These are phyloP conservation scores for Trichoderma sp. DNA, from an alignment of 2,329 filamentous ascomycete genomes.

Conservation along the genomic window DNA sequence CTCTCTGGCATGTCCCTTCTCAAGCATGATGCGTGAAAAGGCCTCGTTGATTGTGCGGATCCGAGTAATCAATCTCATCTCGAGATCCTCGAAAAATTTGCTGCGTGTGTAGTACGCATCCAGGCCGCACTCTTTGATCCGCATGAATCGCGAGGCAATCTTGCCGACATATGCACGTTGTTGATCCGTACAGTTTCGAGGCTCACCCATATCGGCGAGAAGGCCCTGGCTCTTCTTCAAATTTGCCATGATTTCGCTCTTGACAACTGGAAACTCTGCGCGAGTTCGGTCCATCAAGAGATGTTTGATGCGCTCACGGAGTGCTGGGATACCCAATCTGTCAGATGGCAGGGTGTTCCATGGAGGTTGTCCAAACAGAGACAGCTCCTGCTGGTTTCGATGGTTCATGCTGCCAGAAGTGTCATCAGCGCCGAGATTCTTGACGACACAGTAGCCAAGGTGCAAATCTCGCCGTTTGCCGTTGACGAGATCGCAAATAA, in stretches of 20 bases:
- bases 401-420: conserved; percentile 31
- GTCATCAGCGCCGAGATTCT: conserved; percentile 48
- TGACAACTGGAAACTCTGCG: conserved; percentile 38
- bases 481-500: conserved; percentile 41
- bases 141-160: conserved; percentile 34
- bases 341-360: conserved; percentile 36
- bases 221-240: conserved; percentile 20
- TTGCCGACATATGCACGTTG: conserved; percentile 39
- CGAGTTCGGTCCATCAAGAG: conserved; percentile 44
- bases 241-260: conserved; percentile 28
- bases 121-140: conserved; percentile 31
- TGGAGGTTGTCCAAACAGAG: conserved; percentile 38
- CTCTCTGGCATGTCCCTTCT: conserved; percentile 25
- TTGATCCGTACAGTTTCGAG: too few species aligned
- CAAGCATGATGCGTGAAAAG: conserved; percentile 33
- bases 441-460: conserved; percentile 50
- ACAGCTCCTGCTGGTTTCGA: conserved; percentile 33
- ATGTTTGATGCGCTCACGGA: conserved; percentile 36
- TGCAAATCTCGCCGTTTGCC: conserved; percentile 42
- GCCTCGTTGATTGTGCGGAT: conserved; percentile 39
- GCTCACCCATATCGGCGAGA: conserved; percentile 31
- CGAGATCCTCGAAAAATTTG: conserved; percentile 31
- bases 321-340: conserved; percentile 35
- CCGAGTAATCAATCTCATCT: conserved; percentile 39
- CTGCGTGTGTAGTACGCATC: conserved; percentile 37